A percentile compares a stretch with the other conserved stretches of the same genome.
phyloP scores from a whole-genome alignment of 2,329 filamentous ascomycete species.

The Verticillium nubilum region DNA sequence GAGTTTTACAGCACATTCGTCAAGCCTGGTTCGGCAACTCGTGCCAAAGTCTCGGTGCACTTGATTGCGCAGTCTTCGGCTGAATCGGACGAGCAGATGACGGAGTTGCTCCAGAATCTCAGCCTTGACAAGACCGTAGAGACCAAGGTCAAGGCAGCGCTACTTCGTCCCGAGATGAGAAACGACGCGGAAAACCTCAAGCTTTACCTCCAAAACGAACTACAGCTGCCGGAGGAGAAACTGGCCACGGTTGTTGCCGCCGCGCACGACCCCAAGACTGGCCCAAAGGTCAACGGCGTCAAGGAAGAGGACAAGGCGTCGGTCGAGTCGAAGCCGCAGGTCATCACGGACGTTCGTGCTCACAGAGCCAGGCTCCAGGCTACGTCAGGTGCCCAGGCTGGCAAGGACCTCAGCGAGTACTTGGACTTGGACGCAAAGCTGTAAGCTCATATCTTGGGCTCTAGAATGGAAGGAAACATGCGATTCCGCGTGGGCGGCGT shows the following conservation, averaged over 20 bases:
- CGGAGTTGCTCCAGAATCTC: conserved; percentile 30
- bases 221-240: conserved; percentile 43
- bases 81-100: conserved; percentile 39
- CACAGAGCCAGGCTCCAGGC: conserved; percentile 75
- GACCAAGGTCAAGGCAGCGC: conserved; percentile 4
- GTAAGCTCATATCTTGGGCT: conserved; percentile 29
- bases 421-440: conserved; percentile 83
- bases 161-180: conserved; percentile 27
- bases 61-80: conserved; percentile 64
- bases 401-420: conserved; percentile 74
- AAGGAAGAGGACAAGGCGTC: conserved; percentile 26
- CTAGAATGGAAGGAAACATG: neutral
- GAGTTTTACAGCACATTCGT: conserved; percentile 76
- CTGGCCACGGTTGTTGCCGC: conserved; percentile 39
- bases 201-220: conserved; percentile 41
- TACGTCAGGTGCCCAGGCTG: conserved; percentile 66
- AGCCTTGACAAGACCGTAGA: conserved; percentile 26
- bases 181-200: conserved; percentile 46
- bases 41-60: conserved; percentile 83
- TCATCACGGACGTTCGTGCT: conserved; percentile 72
- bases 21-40: conserved; percentile 62
- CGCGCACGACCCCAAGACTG: conserved; percentile 39
- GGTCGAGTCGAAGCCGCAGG: conserved; percentile 30
- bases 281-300: conserved; percentile 22
- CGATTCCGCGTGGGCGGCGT: neutral